Evolutionary conservation across 148 eudicot species (phyloP).

Genomic region (Rhododendron vialii): DNA sequence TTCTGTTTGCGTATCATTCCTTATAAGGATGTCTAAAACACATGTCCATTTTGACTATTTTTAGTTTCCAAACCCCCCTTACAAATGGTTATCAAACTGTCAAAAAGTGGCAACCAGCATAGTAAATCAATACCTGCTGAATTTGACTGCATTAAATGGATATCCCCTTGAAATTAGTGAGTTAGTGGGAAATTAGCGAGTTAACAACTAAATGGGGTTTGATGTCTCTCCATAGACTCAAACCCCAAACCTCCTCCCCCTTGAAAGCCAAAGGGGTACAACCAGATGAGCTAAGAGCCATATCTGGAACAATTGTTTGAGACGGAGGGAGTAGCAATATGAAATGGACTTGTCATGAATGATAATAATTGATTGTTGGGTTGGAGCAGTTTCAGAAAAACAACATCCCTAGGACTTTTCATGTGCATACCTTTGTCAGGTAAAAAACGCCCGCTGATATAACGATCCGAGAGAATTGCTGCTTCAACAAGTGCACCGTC

Average conservation of each 20-base stretch:
- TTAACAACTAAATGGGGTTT: background rate
- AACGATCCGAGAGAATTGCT: constrained; percentile 93
- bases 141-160: background rate
- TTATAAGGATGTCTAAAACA: background rate
- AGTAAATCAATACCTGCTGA: background rate
- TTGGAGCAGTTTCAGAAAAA: background rate
- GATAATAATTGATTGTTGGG: background rate
- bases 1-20: background rate
- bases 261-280: background rate
- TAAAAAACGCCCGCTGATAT: constrained; percentile 88
- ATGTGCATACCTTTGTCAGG: constrained; percentile 83
- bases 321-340: background rate
- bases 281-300: background rate
- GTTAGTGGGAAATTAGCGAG: background rate
- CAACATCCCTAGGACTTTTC: background rate
- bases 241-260: background rate
- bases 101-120: background rate
- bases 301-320: background rate
- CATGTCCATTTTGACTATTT: background rate
- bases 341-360: background rate
- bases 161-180: background rate
- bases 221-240: background rate
- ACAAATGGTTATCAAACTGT: background rate
- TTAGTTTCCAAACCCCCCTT: background rate
- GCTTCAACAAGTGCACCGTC: constrained; percentile 96